Evolutionary conservation across 2,329 filamentous ascomycete genomes (phyloP), one percentile per base, ranked within the genome.

Genomic region (Exophiala spinifera): DNA sequence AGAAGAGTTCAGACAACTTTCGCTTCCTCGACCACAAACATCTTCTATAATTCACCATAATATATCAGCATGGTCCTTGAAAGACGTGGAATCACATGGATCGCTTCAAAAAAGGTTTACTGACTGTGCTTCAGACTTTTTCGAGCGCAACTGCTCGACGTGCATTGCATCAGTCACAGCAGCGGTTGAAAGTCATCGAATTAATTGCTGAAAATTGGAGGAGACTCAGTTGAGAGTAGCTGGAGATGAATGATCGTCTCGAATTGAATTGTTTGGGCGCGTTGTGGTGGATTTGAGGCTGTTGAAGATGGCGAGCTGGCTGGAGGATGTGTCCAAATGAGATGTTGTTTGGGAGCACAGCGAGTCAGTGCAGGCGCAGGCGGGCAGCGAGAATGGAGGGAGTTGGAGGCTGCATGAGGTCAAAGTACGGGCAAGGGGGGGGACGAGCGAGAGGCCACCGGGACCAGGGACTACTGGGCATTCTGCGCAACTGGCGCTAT

Each of bases 1-100:
- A 83, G 78, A 88, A 95, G 66, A 96, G 82, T 77, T 94, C 88
- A 72, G 87, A 86, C 71, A 96, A 81, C 80, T 95, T 95, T 74
- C 89, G 86, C 83, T 95, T 94, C 74, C 89, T 87, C 80, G 88
- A 89, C 74, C 80, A 81, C 79, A 88, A 83, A 81, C 76, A 77
- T 68, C 69, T 71, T 70, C 75, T 77, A 65, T 63, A 70, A 72
- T 62, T 65, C 57, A 55, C 46, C 42, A 63, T 64, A 65, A 64
- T 73, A 61, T 73, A 71, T 64, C 55, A 63, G 62, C 47, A 68
- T 63, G 69, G 60, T 65, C 63, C 60, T 61, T 55, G 46, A 60
- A 59, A 63, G 57, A 54, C 61, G 47, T 57, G 40, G 48, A 53
- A 33, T 13, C 7, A 31, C 62, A 58, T 61, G 46, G 59, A 57